Conservation (phyloP, 371 early-diverging fungal genomes). For the Mortierella sp. region DNA sequence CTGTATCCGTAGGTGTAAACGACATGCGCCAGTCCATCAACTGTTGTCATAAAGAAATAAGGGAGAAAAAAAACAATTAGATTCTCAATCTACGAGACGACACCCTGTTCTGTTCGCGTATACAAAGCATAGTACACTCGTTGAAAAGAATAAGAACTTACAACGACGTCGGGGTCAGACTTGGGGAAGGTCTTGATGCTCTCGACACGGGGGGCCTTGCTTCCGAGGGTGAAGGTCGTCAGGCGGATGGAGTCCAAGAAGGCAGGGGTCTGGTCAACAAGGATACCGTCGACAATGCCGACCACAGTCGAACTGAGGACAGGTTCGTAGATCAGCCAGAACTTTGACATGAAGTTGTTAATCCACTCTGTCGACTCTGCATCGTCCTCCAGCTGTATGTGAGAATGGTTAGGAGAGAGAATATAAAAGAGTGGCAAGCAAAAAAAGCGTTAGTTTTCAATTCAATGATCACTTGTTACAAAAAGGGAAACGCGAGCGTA, state of each 20-base stretch:
- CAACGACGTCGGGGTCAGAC: conserved; percentile 87
- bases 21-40: conserved; percentile 93
- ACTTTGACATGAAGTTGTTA: conserved; percentile 88
- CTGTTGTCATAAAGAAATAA: conserved; percentile 49
- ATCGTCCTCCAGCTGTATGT: conserved; percentile 62
- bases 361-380: conserved; percentile 97
- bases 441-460: background rate
- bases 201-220: conserved; percentile 94
- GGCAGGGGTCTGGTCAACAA: conserved; percentile 85
- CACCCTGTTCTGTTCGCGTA: background rate
- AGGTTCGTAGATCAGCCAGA: conserved; percentile 99
- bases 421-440: background rate
- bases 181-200: conserved; percentile 83
- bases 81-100: background rate
- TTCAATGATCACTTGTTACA: background rate
- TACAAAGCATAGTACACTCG: background rate
- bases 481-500: background rate
- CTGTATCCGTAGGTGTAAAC: conserved; percentile 85
- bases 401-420: background rate
- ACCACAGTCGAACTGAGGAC: conserved; percentile 85
- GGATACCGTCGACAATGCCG: conserved; percentile 76
- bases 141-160: conserved; percentile 51
- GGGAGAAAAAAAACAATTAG: background rate
- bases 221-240: conserved; percentile 96
- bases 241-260: conserved; percentile 93